Base-by-base conservation (phyloP, 345 rosid genomes). In the Atalantia buxifolia region DNA sequence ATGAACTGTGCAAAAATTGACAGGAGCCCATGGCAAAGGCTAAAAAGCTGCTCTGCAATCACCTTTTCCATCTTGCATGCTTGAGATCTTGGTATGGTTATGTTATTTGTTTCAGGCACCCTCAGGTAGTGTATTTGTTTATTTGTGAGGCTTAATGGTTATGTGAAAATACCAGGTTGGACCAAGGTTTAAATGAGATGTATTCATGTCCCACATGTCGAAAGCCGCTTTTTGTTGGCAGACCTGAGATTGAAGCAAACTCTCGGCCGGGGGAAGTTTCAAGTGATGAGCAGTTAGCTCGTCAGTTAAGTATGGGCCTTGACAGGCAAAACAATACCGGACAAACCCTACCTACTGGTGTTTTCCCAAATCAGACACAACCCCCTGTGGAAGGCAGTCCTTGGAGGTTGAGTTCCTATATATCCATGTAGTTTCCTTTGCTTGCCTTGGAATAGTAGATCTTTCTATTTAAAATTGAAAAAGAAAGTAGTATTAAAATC, bases 21-120 rank as follows among this genome's bases (percentile, higher is more conserved):
- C 94, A 96, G 99, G 99, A 96, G 89, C 95, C 99, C 77, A 96
- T 96, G 99, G 98, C 94, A 59, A 96, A 92, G 89, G 98, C 98
- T 67, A 96, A 96, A 89, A 92, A 79, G 90, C 92, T 96, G 60
- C 84, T 87, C 78, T 96, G 99, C 88, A 90, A 83, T 81, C 99
- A 96, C 82, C 94, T 96, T 76, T 94, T 94, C 70, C 99, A 96
- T 89, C 98, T 96, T 79, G 93, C 91, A 77, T 96, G 98, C 90
- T 89, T 96, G 89, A 91, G 97, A 91, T 96, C 99, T 80, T 96
- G 98, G 99, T 96, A 90, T 50, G 82, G 35, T 30, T 66, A 31
- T 48, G 71, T 76, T 65, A 63, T 74, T 79, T 76, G 30, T 35
- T 8, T 71, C 25, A 61, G 21, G 71, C 71, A 63, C 27, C 24